A percentile compares a stretch with the other conserved stretches of the same genome.
Conservation (phyloP, 768 basidiomycete genomes). For the Pholiota conissans region DNA sequence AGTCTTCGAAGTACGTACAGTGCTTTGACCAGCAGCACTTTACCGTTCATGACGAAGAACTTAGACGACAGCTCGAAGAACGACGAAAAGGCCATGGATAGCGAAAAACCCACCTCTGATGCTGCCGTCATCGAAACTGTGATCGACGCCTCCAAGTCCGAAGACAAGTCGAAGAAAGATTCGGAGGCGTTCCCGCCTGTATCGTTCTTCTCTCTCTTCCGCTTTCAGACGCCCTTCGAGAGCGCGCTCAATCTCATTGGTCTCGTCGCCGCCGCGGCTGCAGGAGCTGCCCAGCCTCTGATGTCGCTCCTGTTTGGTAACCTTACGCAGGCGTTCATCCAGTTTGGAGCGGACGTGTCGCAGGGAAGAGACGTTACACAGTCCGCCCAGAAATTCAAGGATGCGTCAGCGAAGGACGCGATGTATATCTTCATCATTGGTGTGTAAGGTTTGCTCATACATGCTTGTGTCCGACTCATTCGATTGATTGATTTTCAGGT, state of each 20-base stretch:
- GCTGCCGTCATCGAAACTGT: neutral
- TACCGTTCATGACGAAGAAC: neutral
- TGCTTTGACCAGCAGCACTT: neutral
- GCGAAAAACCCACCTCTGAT: too few relatives aligned
- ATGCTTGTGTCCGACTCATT: neutral
- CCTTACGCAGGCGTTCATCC: conserved; percentile 73
- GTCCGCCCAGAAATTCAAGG: conserved; percentile 49
- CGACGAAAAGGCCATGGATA: neutral
- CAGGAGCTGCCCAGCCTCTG: conserved; percentile 82
- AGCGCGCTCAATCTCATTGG: conserved; percentile 67
- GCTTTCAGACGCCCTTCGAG: conserved; percentile 56
- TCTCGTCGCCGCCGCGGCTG: conserved; percentile 65
- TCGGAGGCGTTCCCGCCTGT: neutral
- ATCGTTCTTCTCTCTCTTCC: neutral
- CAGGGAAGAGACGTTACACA: conserved; percentile 30
- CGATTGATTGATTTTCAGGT: conserved; percentile 38
- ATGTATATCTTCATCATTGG: conserved; percentile 69
- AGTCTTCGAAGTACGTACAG: too few relatives aligned
- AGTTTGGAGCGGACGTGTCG: conserved; percentile 39
- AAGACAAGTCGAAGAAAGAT: neutral
- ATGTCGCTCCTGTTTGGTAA: conserved; percentile 87
- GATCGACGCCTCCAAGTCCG: neutral
- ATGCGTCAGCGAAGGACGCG: conserved; percentile 54
- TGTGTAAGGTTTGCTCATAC: conserved; percentile 25
- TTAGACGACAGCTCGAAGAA: too few relatives aligned